Evolutionary conservation across 441 rosid species (phyloP).

Genomic region (Breynia disticha): DNA sequence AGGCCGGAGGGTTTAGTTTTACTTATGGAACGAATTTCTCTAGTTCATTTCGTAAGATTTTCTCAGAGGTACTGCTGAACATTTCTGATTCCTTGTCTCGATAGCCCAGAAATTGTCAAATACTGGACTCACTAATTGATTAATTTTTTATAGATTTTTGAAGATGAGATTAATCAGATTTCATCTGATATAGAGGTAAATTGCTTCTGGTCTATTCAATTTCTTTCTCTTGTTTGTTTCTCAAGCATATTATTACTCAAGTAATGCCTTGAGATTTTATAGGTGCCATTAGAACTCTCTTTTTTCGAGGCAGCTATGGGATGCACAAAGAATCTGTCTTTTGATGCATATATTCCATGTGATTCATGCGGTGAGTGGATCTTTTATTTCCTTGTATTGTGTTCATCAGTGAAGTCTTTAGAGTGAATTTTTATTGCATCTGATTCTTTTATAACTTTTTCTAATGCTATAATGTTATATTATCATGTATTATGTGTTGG

Average conservation of each 20-base stretch:
- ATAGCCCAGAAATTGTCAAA: constrained; percentile 7
- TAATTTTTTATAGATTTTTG: constrained; percentile 55
- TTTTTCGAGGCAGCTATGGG: constrained; percentile 80
- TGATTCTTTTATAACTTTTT: too few species aligned
- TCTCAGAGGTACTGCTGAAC: constrained; percentile 57
- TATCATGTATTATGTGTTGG: too few species aligned
- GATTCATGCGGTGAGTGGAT: constrained; percentile 68
- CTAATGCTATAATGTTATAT: too few species aligned
- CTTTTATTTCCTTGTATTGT: constrained; percentile 7
- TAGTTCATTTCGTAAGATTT: constrained; percentile 70
- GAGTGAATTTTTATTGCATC: too few species aligned
- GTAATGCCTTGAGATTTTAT: constrained; percentile 10
- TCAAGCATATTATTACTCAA: not conserved
- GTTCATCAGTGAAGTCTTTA: constrained; percentile 4
- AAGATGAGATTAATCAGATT: constrained; percentile 37
- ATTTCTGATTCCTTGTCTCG: constrained; percentile 1
- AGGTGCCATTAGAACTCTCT: constrained; percentile 71
- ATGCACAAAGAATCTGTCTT: constrained; percentile 62
- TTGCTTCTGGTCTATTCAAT: constrained; percentile 13
- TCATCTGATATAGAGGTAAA: constrained; percentile 64
- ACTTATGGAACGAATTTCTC: constrained; percentile 57
- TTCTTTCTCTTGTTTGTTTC: constrained; percentile 5
- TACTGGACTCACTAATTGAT: constrained; percentile 16
- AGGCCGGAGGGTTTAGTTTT: constrained; percentile 45
- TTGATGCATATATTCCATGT: constrained; percentile 71